Evolutionary conservation across 2,329 filamentous ascomycete genomes (phyloP).

Genomic region (Shiraia sp.): DNA sequence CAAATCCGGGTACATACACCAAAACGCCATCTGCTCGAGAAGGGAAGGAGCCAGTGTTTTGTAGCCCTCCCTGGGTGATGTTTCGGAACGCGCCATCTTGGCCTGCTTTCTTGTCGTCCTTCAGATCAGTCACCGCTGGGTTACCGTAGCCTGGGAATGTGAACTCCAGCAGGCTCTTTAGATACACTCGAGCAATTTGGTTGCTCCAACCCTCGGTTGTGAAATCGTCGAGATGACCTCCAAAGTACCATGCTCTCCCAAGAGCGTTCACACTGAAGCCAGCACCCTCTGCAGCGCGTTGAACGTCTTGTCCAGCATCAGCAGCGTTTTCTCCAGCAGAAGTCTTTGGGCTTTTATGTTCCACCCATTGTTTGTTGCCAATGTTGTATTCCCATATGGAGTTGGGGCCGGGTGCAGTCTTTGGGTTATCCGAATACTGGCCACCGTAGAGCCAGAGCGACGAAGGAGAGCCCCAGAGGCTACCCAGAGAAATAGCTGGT

Average conservation of each 20-base stretch:
- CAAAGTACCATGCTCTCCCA: slow-evolving; percentile 77
- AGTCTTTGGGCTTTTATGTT: slow-evolving; percentile 64
- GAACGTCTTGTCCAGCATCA: slow-evolving; percentile 59
- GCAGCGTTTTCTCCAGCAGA: slow-evolving; percentile 67
- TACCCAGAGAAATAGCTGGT: slow-evolving; percentile 72
- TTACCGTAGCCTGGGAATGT: slow-evolving; percentile 73
- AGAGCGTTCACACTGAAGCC: slow-evolving; percentile 71
- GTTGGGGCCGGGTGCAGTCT: slow-evolving; percentile 59
- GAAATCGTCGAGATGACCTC: slow-evolving; percentile 71
- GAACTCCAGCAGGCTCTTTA: slow-evolving; percentile 76
- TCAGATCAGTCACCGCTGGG: slow-evolving; percentile 61
- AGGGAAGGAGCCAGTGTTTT: slow-evolving; percentile 68
- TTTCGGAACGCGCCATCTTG: slow-evolving; percentile 70
- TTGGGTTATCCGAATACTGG: slow-evolving; percentile 68
- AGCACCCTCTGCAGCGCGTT: slow-evolving; percentile 74
- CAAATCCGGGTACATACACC: slow-evolving; percentile 77
- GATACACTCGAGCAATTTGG: slow-evolving; percentile 65
- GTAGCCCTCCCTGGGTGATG: slow-evolving; percentile 71
- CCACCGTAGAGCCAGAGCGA: slow-evolving; percentile 76
- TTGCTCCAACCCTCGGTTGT: slow-evolving; percentile 71
- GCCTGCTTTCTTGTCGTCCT: slow-evolving; percentile 59
- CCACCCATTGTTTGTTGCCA: slow-evolving; percentile 61
- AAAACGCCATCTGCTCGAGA: slow-evolving; percentile 74
- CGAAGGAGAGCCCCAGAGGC: slow-evolving; percentile 73
- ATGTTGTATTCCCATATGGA: slow-evolving; percentile 75